phyloP scores from a whole-genome alignment of 2,329 filamentous ascomycete genomes.

The Amauroascus verrucosus region DNA sequence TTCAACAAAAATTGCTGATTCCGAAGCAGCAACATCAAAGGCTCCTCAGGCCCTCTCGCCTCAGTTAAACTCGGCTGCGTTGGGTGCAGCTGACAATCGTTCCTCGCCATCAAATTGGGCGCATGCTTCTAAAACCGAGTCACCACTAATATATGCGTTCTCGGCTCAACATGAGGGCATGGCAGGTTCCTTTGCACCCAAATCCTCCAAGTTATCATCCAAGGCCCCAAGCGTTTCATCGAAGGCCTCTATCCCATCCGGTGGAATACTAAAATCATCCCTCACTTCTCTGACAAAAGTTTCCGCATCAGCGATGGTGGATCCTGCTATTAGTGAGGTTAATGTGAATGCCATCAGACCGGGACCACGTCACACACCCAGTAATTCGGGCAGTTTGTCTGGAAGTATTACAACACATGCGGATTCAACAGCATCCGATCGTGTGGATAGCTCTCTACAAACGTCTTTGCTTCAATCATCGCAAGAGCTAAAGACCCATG shows the following conservation, averaged over 20 bases:
- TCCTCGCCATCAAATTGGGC: slow-evolving; percentile 22
- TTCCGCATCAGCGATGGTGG: slow-evolving; percentile 31
- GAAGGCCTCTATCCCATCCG: slow-evolving; percentile 32
- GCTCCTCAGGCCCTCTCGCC: slow-evolving; percentile 23
- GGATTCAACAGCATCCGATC: slow-evolving; percentile 24
- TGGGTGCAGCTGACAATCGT: slow-evolving; percentile 16
- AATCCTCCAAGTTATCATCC: slow-evolving; percentile 32
- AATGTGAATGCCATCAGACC: slow-evolving; percentile 32
- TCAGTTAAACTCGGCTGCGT: slow-evolving; percentile 19
- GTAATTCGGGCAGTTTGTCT: slow-evolving; percentile 26
- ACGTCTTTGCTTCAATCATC: slow-evolving; percentile 25
- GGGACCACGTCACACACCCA: slow-evolving; percentile 22
- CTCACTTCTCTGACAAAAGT: slow-evolving; percentile 29
- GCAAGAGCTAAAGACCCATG: slow-evolving; percentile 22
- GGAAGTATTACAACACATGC: slow-evolving; percentile 24
- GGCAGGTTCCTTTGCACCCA: slow-evolving; percentile 20
- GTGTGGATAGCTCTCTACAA: slow-evolving; percentile 24
- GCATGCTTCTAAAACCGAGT: slow-evolving; percentile 31
- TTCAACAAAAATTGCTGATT: slow-evolving; percentile 26
- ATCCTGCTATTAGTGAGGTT: slow-evolving; percentile 38
- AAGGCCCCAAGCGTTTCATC: slow-evolving; percentile 36
- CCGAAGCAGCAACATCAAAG: slow-evolving; percentile 22
- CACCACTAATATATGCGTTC: slow-evolving; percentile 27
- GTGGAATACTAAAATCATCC: slow-evolving; percentile 31
- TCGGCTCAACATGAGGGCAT: slow-evolving; percentile 24